A percentile compares a stretch with the other conserved stretches of the same genome.
phyloP scores from a whole-genome alignment of 176 grass and related monocot species.

The Metroxylon sagu region DNA sequence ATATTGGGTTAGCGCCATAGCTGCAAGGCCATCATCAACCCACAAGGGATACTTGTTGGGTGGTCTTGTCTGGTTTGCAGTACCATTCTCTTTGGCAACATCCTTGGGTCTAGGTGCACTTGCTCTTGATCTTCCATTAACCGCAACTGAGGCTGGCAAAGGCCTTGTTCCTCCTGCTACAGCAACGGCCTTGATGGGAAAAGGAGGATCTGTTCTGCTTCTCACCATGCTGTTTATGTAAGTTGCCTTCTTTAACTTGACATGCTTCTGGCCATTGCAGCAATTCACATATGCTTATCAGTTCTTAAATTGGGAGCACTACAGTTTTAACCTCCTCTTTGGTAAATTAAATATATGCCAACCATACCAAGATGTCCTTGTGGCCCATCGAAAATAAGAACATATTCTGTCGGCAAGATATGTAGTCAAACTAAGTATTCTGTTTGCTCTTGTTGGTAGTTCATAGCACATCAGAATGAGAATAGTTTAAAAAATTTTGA shows the following conservation, averaged over 20 bases:
- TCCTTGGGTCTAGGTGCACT: constrained; percentile 61
- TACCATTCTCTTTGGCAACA: constrained; percentile 69
- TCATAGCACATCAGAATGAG: too few relatives aligned
- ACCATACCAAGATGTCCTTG: too few relatives aligned
- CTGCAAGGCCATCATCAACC: constrained; percentile 59
- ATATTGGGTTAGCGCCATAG: constrained; percentile 82
- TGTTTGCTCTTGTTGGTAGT: too few relatives aligned
- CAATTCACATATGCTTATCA: too few relatives aligned
- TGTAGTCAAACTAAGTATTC: too few relatives aligned
- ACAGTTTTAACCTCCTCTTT: too few relatives aligned
- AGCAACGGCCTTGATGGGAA: constrained; percentile 58
- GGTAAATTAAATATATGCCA: too few relatives aligned
- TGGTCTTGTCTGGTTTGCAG: constrained; percentile 68
- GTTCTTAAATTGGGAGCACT: too few relatives aligned
- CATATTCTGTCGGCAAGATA: too few relatives aligned
- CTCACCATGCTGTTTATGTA: constrained; percentile 80
- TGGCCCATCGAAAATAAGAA: too few relatives aligned
- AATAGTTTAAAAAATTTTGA: too few relatives aligned
- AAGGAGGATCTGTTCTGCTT: constrained; percentile 58
- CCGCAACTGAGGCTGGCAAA: constrained; percentile 38
- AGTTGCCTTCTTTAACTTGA: not conserved
- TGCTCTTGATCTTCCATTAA: constrained; percentile 63
- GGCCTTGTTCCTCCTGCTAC: constrained; percentile 66
- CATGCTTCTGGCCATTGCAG: too few relatives aligned
- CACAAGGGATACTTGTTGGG: constrained; percentile 70